Evolutionary conservation across 1,139 yeast genomes (phyloP).

Genomic region (Sugiyamaella grinbergsii): DNA sequence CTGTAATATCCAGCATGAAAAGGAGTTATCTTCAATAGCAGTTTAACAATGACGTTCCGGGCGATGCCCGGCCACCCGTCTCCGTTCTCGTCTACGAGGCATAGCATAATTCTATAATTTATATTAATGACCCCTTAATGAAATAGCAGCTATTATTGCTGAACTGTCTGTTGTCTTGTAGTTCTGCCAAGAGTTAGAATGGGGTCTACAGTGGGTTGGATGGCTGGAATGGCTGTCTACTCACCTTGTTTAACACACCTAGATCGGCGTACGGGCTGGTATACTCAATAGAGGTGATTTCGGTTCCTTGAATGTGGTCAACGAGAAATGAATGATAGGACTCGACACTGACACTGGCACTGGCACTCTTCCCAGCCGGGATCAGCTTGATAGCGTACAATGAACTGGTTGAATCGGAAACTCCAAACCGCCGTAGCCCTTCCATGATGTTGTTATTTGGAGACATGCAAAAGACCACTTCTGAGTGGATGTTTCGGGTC

Average conservation of each 20-base stretch:
- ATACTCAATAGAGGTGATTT: conserved; percentile 24
- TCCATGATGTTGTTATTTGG: conserved; percentile 56
- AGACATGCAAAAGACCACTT: conserved; percentile 54
- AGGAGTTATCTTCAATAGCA: conserved; percentile 34
- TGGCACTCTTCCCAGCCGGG: no score
- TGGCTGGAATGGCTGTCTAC: neutral
- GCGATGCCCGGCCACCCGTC: conserved; percentile 6
- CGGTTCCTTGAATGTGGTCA: conserved; percentile 26
- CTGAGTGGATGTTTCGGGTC: conserved; percentile 56
- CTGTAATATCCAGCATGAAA: conserved; percentile 73
- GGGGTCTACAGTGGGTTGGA: no score
- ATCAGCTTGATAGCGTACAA: conserved; percentile 46
- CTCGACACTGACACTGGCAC: conserved; percentile 8
- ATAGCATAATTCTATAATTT: neutral
- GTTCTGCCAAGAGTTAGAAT: no score
- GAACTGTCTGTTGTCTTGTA: conserved; percentile 31
- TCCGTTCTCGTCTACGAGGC: neutral
- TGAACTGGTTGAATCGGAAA: conserved; percentile 43
- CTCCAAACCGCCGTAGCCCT: conserved; percentile 51
- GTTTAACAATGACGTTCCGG: neutral
- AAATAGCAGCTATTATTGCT: conserved; percentile 19
- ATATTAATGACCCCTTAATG: conserved; percentile 22
- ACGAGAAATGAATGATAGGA: conserved; percentile 20
- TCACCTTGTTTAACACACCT: conserved; percentile 41
- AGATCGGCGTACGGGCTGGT: conserved; percentile 37